These are phyloP conservation scores for Apiotrichum sp. DNA, from an alignment of 1,284 basidiomycete genomes.

Conservation along the genomic window DNA sequence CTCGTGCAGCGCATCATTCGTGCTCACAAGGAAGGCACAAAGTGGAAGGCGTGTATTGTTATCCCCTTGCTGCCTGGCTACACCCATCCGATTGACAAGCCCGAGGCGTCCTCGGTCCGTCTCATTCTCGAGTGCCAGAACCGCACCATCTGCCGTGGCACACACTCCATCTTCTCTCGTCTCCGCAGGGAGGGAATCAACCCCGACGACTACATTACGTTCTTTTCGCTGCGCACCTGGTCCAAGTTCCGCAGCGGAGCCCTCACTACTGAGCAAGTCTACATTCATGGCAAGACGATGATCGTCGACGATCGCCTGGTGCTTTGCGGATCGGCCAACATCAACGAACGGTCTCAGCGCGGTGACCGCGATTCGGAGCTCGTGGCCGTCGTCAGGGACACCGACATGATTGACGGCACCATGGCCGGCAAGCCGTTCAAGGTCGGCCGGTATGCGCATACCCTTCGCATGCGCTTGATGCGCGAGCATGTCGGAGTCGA, in stretches of 20 bases:
- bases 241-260: conserved; percentile 78
- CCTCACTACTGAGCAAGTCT: conserved; percentile 86
- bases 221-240: conserved; percentile 92
- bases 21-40: conserved; percentile 71
- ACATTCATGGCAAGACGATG: conserved; percentile 81
- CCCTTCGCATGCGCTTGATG: conserved; percentile 89
- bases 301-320: conserved; percentile 90
- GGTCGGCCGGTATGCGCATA: conserved; percentile 95
- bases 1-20: conserved; percentile 85
- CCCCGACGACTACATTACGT: conserved; percentile 85
- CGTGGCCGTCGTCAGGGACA: conserved; percentile 86
- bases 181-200: conserved; percentile 83
- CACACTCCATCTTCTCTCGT: conserved; percentile 84
- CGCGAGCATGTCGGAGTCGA: conserved; percentile 92
- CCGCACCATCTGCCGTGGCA: conserved; percentile 78
- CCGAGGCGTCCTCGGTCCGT: conserved; percentile 86
- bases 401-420: conserved; percentile 86
- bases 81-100: conserved; percentile 85
- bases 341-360: conserved; percentile 92
- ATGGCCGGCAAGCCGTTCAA: conserved; percentile 95
- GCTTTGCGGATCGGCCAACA: conserved; percentile 99
- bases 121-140: conserved; percentile 93
- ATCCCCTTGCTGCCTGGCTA: conserved; percentile 93
- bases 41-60: conserved; percentile 89
- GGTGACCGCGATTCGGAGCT: conserved; percentile 97